Evolutionary conservation across 306 rosid species (phyloP), one percentile per base, ranked within the genome.

Genomic region (Ammopiptanthus mongolicus): DNA sequence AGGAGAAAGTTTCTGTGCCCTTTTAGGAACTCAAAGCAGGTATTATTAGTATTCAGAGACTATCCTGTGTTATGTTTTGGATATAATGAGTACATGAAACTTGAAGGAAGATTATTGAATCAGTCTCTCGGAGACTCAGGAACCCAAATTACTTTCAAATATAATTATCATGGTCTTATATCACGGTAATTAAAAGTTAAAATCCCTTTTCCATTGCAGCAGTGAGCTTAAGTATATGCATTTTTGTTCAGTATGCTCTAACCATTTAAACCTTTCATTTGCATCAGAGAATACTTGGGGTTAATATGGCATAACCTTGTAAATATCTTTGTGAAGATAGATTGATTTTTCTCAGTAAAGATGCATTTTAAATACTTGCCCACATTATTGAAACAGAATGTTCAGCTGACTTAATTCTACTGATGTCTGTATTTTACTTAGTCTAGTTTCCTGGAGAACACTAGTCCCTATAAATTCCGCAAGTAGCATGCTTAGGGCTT

Each of bases 11-110:
- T 90, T 90, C 76, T 74, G 81, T 71, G 88, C 96, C 65, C 82
- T 95, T 46, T 81, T 88, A 52, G 99, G 99, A 79, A 89, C 97
- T 69, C 91, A 87, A 77, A 33, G 70, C 91, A 90, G 97, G 99
- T 95, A 88, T 70, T 66, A 36, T 52, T 36, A 59, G 64, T 62
- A 47, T 68, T 58, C 19, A 28, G 19, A 33, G 60, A 77, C 61
- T 39, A 25, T 69, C 75, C 79, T 57, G 6, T 57, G 18, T 71
- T 56, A 25, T 78, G 50, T 69, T 78, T 58, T 47, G 75, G 70
- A 69, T 48, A 74, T 77, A 10, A 51, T 60, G 34, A 8, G 56
- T 60, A 42, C 57, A 39, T 58, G 65, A 66, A 57, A 42, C 41
- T 37, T 29, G 5, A 37, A 42, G 83, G 47, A 37, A 41, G 48